Conservation (phyloP, 306 rosid genomes). For the Mimosa bimucronata region DNA sequence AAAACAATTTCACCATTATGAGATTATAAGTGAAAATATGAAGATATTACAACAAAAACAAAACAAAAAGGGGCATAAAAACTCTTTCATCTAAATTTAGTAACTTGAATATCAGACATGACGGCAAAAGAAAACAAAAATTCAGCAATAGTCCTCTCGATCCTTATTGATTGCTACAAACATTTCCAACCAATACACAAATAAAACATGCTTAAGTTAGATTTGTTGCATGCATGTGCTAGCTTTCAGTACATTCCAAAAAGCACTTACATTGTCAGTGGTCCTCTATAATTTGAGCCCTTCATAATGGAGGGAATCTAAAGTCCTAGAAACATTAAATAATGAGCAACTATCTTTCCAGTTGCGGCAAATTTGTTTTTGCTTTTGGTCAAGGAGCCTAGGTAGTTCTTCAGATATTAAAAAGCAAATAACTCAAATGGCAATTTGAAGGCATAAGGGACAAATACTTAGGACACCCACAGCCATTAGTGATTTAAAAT, state of each 20-base stretch:
- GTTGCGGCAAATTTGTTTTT: too few relatives aligned
- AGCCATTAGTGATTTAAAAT: too few relatives aligned
- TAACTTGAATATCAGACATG: slow-evolving; percentile 13
- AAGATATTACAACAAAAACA: slow-evolving; percentile 3
- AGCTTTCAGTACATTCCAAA: slow-evolving; percentile 11
- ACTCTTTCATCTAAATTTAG: background rate
- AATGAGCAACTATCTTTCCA: too few relatives aligned
- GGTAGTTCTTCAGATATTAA: too few relatives aligned
- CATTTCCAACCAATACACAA: background rate
- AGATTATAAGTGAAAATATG: slow-evolving; percentile 24
- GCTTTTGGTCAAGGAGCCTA: too few relatives aligned
- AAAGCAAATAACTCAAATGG: too few relatives aligned
- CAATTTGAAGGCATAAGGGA: too few relatives aligned
- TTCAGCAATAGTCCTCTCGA: background rate
- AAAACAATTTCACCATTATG: slow-evolving; percentile 22
- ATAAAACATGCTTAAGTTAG: background rate
- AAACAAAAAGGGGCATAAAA: background rate
- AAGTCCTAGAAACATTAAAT: background rate
- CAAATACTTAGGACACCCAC: too few relatives aligned
- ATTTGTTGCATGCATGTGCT: background rate
- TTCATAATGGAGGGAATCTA: background rate
- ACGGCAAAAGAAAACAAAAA: slow-evolving; percentile 19
- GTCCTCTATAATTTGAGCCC: background rate
- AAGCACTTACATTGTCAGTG: background rate
- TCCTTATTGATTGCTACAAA: background rate